A percentile compares a stretch with the other conserved stretches of the same genome.
phyloP scores from a whole-genome alignment of 176 grass and related monocot genomes.

The Pontederia crassipes region DNA sequence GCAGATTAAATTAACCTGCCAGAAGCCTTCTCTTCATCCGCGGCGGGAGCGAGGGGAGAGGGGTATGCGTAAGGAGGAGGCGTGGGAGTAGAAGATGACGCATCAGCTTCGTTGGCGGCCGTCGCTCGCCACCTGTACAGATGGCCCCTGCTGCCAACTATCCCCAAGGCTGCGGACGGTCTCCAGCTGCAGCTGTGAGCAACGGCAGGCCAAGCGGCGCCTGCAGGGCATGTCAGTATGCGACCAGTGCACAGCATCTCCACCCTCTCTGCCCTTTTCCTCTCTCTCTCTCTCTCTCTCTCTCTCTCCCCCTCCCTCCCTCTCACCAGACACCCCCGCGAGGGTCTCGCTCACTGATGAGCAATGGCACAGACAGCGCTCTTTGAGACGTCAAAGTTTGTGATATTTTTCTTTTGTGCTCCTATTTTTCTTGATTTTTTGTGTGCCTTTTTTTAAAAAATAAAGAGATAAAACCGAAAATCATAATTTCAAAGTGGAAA shows the following conservation, averaged over 20 bases:
- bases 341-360: constrained; percentile 40
- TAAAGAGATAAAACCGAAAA: too few species aligned
- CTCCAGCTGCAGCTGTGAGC: constrained; percentile 14
- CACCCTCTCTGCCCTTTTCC: constrained; percentile 17
- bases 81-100: constrained; percentile 14
- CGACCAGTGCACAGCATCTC: constrained; percentile 84
- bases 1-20: constrained; percentile 1
- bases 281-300: too few species aligned
- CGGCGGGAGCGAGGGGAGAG: constrained; percentile 24
- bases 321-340: too few species aligned
- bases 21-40: constrained; percentile 19
- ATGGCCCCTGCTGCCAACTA: constrained; percentile 25
- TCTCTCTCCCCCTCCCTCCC: not conserved
- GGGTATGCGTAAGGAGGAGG: constrained; percentile 23
- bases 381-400: too few species aligned
- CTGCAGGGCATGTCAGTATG: constrained; percentile 46
- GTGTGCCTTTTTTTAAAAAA: too few species aligned
- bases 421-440: too few species aligned
- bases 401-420: too few species aligned
- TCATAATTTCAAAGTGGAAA: too few species aligned
- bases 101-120: constrained; percentile 36
- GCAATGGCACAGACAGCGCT: constrained; percentile 98
- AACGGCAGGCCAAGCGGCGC: constrained; percentile 23
- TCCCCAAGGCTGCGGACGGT: not conserved
- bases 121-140: constrained; percentile 39